Base-by-base conservation (phyloP, 805 yeast species). In the Limtongozyma cylindracea region DNA sequence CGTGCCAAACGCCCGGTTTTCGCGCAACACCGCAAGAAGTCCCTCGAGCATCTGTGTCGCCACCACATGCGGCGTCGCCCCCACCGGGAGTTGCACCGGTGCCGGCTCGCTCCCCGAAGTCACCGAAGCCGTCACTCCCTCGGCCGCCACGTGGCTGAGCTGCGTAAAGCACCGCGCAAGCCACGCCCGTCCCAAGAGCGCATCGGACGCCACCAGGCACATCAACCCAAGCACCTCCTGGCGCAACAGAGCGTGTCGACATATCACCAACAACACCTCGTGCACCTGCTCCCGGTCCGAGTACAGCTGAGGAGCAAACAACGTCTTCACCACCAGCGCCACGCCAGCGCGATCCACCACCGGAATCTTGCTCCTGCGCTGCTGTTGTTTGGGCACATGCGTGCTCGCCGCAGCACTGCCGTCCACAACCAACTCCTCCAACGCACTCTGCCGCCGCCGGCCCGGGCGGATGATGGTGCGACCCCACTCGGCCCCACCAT, bases 31-130 rank as follows among this genome's bases (percentile, higher is more conserved):
- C 31, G 58, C 65, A 29, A 71, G 76, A 10, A 80, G 45, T 1
- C 73, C 67, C 27, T 76, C 91, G 20, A 82, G 51, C 4, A 70
- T 57, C 34, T 78, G 93, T 21, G 64, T 67, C 1, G 82, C 82
- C 12, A 78, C 71, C 8, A 61, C 49, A 8, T 69, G 45, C 1
- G 84, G 73, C 0, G 82, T 60, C 11, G 72, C 57, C 10, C 65
- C 70, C 5, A 49, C 34, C 3, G 88, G 84, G 31, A 32, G n/a
- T n/a, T n/a, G n/a, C n/a, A n/a, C n/a, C n/a, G n/a, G n/a, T n/a
- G n/a, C n/a, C n/a, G n/a, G n/a, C n/a, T n/a, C n/a, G n/a, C n/a
- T n/a, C n/a, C n/a, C n/a, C n/a, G n/a, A n/a, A n/a, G n/a, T n/a
- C n/a, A n/a, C n/a, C n/a, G n/a, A n/a, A n/a, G n/a, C n/a, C n/a